A percentile compares a stretch with the other conserved stretches of the same genome.
Evolutionary conservation across 164 flowering plant genomes (phyloP).

Genomic region (Magnolia sinica): DNA sequence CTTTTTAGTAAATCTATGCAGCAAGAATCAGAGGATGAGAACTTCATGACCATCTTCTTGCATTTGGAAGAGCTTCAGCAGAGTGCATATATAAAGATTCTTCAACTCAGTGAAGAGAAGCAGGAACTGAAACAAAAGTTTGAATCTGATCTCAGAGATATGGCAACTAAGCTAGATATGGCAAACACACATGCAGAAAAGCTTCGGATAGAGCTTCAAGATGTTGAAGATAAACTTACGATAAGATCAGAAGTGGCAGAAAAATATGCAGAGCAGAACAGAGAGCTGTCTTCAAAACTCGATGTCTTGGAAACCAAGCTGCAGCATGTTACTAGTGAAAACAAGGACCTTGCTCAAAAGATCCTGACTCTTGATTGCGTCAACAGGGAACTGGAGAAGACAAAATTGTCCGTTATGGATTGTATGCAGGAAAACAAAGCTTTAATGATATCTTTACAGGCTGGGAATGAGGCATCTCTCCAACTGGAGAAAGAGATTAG

Average conservation of each 20-base stretch:
- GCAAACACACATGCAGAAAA: conserved; percentile 47
- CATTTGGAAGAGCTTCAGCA: conserved; percentile 52
- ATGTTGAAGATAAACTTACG: conserved; percentile 38
- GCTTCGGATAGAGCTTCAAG: conserved; percentile 57
- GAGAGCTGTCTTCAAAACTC: conserved; percentile 46
- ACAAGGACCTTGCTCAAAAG: conserved; percentile 41
- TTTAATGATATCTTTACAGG: conserved; percentile 36
- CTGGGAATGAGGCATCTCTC: conserved; percentile 41
- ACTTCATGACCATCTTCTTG: conserved; percentile 26
- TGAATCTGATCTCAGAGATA: conserved; percentile 29
- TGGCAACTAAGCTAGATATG: conserved; percentile 34
- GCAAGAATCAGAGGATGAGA: conserved; percentile 26
- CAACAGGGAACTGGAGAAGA: conserved; percentile 43
- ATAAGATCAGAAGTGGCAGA: conserved; percentile 51
- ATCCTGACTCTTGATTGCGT: conserved; percentile 38
- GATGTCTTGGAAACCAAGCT: conserved; percentile 48
- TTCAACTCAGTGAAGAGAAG: conserved; percentile 28
- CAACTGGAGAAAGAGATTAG: conserved; percentile 44
- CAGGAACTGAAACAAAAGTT: conserved; percentile 7
- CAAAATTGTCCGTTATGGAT: conserved; percentile 29
- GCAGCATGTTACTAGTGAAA: conserved; percentile 41
- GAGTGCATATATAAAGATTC: conserved; percentile 33
- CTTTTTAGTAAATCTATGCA: conserved; percentile 13
- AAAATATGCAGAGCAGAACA: conserved; percentile 34
- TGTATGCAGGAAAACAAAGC: conserved; percentile 33